phyloP scores from a whole-genome alignment of 1,139 yeast genomes.

The Pneumocystis wakefieldiae region DNA sequence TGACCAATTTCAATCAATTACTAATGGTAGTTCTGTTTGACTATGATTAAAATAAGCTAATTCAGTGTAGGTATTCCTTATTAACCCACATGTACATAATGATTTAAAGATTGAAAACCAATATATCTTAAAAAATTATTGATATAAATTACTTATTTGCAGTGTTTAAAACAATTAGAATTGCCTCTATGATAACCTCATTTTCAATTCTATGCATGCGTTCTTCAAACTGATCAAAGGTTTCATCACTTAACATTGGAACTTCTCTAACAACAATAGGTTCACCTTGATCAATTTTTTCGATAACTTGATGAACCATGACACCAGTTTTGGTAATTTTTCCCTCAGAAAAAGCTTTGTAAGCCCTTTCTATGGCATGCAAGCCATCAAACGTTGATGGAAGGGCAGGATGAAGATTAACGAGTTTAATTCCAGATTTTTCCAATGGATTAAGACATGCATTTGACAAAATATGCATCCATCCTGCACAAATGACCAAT shows the following conservation, averaged over 20 bases:
- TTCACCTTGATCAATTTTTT: constrained; percentile 85
- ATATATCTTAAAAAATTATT: background rate
- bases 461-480: constrained; percentile 87
- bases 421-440: constrained; percentile 51
- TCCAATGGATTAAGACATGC: constrained; percentile 54
- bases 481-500: constrained; percentile 90
- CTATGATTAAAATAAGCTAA: background rate
- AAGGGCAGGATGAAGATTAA: constrained; percentile 88
- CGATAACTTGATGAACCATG: constrained; percentile 90
- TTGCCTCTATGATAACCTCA: constrained; percentile 71
- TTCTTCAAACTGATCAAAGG: constrained; percentile 61
- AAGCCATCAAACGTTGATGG: constrained; percentile 97
- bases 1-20: constrained; percentile 90
- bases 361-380: constrained; percentile 89
- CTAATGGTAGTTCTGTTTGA: constrained; percentile 89
- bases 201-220: constrained; percentile 83
- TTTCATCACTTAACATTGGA: constrained; percentile 52
- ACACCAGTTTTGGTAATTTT: constrained; percentile 71
- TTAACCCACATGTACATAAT: constrained; percentile 1
- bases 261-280: constrained; percentile 74
- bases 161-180: background rate
- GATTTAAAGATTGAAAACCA: background rate
- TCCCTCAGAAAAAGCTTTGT: constrained; percentile 84
- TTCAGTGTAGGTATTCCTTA: background rate
- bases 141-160: background rate